Evolutionary conservation across 352 stramenopile species (phyloP).

Genomic region (Elongisporangium prolatum): DNA sequence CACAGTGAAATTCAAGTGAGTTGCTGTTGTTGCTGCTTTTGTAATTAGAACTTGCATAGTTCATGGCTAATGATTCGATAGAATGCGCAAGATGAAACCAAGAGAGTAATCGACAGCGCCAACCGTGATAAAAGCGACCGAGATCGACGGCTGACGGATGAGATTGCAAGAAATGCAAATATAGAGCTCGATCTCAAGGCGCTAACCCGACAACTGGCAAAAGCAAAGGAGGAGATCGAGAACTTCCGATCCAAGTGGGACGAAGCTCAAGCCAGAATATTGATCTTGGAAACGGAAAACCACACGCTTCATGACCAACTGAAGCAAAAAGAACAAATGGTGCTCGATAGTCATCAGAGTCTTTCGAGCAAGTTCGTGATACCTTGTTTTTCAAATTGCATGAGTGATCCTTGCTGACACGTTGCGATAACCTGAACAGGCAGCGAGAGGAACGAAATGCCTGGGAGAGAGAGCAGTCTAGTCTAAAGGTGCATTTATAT

Average conservation of each 20-base stretch:
- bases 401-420: not conserved
- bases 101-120: conserved; percentile 21
- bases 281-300: conserved; percentile 40
- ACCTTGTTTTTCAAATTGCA: not conserved
- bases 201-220: conserved; percentile 31
- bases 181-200: conserved; percentile 63
- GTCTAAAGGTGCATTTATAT: conserved; percentile 31
- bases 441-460: conserved; percentile 49
- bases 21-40: no score
- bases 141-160: conserved; percentile 45
- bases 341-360: conserved; percentile 55
- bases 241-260: conserved; percentile 43
- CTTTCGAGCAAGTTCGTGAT: conserved; percentile 41
- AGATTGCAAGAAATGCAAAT: conserved; percentile 29
- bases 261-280: conserved; percentile 50
- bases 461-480: conserved; percentile 43
- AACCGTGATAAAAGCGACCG: conserved; percentile 35
- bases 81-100: conserved; percentile 50
- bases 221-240: conserved; percentile 46
- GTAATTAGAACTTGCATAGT: no score
- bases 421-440: conserved; percentile 12
- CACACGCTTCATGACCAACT: conserved; percentile 64
- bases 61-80: conserved; percentile 10
- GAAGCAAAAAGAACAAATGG: conserved; percentile 68
- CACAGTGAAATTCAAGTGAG: conserved; percentile 56